Evolutionary conservation across 768 basidiomycete species (phyloP).

Genomic region (Lanmaoa rubissima): DNA sequence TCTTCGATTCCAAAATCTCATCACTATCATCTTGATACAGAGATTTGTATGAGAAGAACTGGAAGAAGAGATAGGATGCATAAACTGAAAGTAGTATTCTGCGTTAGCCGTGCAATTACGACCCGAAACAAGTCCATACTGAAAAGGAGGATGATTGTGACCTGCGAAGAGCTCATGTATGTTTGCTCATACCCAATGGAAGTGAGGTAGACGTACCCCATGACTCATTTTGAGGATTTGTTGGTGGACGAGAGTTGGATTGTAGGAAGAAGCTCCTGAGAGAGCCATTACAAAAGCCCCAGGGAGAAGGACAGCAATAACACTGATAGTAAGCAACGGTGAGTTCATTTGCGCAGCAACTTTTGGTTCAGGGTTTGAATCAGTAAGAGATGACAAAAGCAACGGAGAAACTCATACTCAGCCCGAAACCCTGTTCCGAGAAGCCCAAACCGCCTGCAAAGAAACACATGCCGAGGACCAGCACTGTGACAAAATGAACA

Average conservation of each 20-base stretch:
- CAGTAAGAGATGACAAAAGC: not conserved
- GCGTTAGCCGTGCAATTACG: not conserved
- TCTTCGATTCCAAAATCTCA: conserved; percentile 37
- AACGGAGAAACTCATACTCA: conserved; percentile 43
- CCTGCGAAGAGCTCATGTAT: conserved; percentile 38
- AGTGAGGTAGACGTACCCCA: conserved; percentile 47
- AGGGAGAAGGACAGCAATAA: conserved; percentile 75
- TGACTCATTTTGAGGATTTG: conserved; percentile 72
- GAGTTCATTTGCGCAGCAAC: conserved; percentile 74
- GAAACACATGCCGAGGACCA: conserved; percentile 84
- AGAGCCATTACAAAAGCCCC: conserved; percentile 73
- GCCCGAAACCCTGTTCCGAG: conserved; percentile 75
- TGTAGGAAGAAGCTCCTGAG: conserved; percentile 10
- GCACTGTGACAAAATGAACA: conserved; percentile 43
- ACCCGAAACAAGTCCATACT: conserved; percentile 42
- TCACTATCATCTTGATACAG: conserved; percentile 54
- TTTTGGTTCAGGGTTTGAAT: conserved; percentile 23
- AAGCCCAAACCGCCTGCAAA: conserved; percentile 78
- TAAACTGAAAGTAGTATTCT: conserved; percentile 52
- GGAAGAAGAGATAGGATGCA: conserved; percentile 70
- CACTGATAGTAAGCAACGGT: conserved; percentile 70
- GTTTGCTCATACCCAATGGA: not conserved
- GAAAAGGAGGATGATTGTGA: conserved; percentile 71
- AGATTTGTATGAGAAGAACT: conserved; percentile 73
- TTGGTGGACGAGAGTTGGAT: conserved; percentile 30